Conservation (phyloP, 352 stramenopile genomes). For the Phytopythium chamaehyphon region DNA sequence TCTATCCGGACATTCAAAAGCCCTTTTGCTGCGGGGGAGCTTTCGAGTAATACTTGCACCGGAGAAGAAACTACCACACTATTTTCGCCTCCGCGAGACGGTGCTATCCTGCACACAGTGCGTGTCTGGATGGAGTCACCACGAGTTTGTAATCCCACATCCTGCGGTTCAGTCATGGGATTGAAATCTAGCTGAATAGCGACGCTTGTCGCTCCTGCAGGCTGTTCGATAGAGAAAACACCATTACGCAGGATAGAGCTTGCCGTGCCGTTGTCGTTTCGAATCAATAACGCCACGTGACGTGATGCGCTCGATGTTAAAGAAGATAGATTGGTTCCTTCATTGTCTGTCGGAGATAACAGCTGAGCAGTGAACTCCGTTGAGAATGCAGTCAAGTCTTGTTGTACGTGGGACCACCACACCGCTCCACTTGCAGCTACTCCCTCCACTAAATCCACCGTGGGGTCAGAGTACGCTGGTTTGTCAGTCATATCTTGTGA, state of each 20-base stretch:
- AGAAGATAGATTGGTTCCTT: constrained; percentile 12
- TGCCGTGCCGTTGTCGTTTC: constrained; percentile 25
- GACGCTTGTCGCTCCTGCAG: constrained; percentile 14
- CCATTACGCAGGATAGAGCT: constrained; percentile 24
- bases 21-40: constrained; percentile 1
- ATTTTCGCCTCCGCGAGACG: constrained; percentile 23
- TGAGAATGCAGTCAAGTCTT: constrained; percentile 28
- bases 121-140: constrained; percentile 6
- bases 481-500: no score
- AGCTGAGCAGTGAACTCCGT: constrained; percentile 37
- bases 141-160: no score
- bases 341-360: constrained; percentile 14
- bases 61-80: constrained; percentile 23
- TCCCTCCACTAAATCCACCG: no score
- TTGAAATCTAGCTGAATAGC: constrained; percentile 25
- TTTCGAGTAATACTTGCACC: constrained; percentile 17
- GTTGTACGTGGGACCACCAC: constrained; percentile 50
- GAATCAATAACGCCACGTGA: constrained; percentile 25
- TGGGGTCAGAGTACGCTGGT: no score
- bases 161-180: constrained; percentile 6
- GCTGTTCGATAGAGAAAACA: constrained; percentile 31
- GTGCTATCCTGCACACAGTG: constrained; percentile 31
- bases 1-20: constrained; percentile 34
- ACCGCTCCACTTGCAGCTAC: constrained; percentile 16
- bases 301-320: background rate